Conservation (phyloP, 2,329 filamentous ascomycete genomes). For the Emmonsia crescens region DNA sequence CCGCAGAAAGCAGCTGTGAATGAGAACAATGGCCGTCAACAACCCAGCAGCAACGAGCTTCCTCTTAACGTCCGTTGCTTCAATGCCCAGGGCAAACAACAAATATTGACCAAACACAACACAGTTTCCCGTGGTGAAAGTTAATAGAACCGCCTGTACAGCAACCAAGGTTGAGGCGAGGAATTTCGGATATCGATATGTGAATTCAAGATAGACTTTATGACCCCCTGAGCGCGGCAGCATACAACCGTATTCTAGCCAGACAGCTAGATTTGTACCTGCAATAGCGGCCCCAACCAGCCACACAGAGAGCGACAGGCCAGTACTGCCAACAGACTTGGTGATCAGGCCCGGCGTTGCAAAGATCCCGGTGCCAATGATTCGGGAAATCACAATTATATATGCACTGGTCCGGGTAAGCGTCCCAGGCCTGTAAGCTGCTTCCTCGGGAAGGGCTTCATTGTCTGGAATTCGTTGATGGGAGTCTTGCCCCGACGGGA, state of each 20-base stretch:
- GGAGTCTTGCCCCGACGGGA: background rate
- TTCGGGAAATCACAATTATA: constrained; percentile 28
- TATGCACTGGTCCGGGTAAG: background rate
- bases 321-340: constrained; percentile 54
- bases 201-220: constrained; percentile 62
- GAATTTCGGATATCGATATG: constrained; percentile 52
- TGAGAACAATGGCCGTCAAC: background rate
- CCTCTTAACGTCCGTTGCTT: constrained; percentile 19
- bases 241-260: constrained; percentile 60
- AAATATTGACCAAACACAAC: constrained; percentile 58
- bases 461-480: background rate
- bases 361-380: constrained; percentile 62
- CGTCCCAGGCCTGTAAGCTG: background rate
- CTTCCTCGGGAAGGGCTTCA: background rate
- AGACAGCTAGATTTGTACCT: constrained; percentile 50
- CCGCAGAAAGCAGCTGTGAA: constrained; percentile 37
- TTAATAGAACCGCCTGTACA: constrained; percentile 52
- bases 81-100: constrained; percentile 45
- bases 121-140: constrained; percentile 59
- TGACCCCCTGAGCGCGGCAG: constrained; percentile 56
- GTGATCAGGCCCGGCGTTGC: constrained; percentile 59
- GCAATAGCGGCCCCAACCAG: constrained; percentile 50
- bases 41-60: background rate
- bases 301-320: constrained; percentile 54
- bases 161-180: constrained; percentile 56